Evolutionary conservation across 2,329 filamentous ascomycete genomes (phyloP).

Genomic region (Hymenoscyphus fructigenus): DNA sequence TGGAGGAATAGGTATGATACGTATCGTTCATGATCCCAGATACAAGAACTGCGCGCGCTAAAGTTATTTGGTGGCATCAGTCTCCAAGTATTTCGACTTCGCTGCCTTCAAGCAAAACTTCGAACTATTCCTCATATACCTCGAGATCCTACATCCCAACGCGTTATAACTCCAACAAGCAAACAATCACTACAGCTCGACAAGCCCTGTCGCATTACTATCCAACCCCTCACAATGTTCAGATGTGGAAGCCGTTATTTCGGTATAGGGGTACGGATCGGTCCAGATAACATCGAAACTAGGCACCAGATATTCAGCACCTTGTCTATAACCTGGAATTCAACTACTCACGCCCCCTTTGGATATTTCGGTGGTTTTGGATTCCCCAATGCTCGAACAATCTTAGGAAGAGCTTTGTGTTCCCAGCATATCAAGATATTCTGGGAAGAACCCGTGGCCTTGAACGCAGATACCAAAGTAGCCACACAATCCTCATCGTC

Average conservation of each 20-base stretch:
- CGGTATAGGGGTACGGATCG: conserved; percentile 49
- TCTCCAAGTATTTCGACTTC: too few species aligned
- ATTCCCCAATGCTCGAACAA: conserved; percentile 52
- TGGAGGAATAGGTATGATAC: too few species aligned
- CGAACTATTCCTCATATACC: too few species aligned
- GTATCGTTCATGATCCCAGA: too few species aligned
- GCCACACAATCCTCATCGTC: conserved; percentile 56
- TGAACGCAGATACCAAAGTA: conserved; percentile 48
- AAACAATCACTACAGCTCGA: neutral
- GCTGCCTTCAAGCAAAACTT: too few species aligned
- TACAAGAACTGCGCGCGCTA: too few species aligned
- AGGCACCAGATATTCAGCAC: conserved; percentile 12
- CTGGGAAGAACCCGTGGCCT: conserved; percentile 40
- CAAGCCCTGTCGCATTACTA: neutral
- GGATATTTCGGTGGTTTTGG: conserved; percentile 51
- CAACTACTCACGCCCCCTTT: conserved; percentile 41
- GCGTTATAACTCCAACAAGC: neutral
- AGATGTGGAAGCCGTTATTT: conserved; percentile 46
- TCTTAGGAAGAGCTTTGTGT: conserved; percentile 52
- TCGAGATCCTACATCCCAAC: too few species aligned
- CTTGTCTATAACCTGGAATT: neutral
- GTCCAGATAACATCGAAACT: conserved; percentile 59
- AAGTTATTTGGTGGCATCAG: too few species aligned
- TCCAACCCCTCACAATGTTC: conserved; percentile 57
- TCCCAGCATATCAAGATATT: conserved; percentile 65